Percentiles rank a stretch among this genome's conserved stretches.
These are phyloP conservation scores for Artemisia tridentata DNA, from an alignment of 129 eudicot species.

Conservation along the genomic window DNA sequence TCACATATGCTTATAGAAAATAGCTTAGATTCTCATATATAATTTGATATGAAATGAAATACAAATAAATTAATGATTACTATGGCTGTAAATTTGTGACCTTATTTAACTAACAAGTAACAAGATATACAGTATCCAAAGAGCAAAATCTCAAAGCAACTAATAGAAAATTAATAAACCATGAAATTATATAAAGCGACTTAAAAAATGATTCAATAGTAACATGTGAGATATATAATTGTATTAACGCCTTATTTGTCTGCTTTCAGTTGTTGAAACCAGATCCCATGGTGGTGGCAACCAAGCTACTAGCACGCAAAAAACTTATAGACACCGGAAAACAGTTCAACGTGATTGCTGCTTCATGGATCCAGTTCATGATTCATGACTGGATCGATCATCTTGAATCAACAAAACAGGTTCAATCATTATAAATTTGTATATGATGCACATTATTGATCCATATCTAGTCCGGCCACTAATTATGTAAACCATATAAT, in stretches of 20 bases:
- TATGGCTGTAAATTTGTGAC: too few species aligned
- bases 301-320: conserved; percentile 59
- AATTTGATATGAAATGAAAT: too few species aligned
- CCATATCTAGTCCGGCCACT: too few species aligned
- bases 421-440: conserved; percentile 10
- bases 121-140: too few species aligned
- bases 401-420: conserved; percentile 57
- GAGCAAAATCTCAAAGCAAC: too few species aligned
- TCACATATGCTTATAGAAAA: too few species aligned
- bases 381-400: conserved; percentile 75
- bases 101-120: too few species aligned
- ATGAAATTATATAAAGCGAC: not conserved
- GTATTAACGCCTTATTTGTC: not conserved
- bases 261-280: conserved; percentile 47
- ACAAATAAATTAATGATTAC: too few species aligned
- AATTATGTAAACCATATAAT: not conserved
- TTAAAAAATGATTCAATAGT: not conserved
- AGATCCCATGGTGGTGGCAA: conserved; percentile 69
- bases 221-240: not conserved
- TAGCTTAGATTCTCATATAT: too few species aligned
- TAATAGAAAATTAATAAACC: not conserved
- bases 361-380: conserved; percentile 77
- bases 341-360: conserved; percentile 68
- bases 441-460: not conserved
- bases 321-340: conserved; percentile 47